These are phyloP conservation scores for Cucurbita pepo DNA, from an alignment of 306 rosid genomes.

Conservation along the genomic window DNA sequence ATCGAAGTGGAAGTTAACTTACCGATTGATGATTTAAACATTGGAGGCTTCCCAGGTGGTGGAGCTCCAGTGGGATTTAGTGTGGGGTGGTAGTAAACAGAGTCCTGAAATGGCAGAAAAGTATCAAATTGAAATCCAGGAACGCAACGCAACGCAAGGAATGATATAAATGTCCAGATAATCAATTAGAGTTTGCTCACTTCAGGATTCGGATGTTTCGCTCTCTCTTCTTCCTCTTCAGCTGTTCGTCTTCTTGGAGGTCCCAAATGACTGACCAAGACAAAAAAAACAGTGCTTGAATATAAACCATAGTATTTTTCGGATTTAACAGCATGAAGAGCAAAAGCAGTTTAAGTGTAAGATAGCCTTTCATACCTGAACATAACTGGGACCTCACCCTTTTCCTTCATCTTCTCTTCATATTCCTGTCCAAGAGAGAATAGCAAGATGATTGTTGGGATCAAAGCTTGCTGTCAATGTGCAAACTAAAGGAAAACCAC, in stretches of 20 bases:
- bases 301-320: constrained; percentile 11
- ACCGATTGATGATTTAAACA: constrained; percentile 92
- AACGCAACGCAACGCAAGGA: neutral
- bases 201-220: constrained; percentile 77
- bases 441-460: constrained; percentile 7
- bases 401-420: constrained; percentile 76
- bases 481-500: neutral
- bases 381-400: constrained; percentile 95
- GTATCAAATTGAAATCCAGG: neutral
- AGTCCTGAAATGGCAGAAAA: constrained; percentile 9
- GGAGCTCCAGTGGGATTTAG: constrained; percentile 98
- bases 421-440: constrained; percentile 60
- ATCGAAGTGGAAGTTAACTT: constrained; percentile 13
- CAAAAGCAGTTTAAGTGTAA: neutral
- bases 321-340: neutral
- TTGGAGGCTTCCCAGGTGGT: constrained; percentile 98
- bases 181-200: constrained; percentile 19
- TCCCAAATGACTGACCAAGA: constrained; percentile 73
- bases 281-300: constrained; percentile 21
- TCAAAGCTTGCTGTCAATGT: neutral
- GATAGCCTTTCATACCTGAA: constrained; percentile 51
- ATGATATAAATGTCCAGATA: neutral
- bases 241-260: constrained; percentile 76
- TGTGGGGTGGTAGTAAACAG: constrained; percentile 44
- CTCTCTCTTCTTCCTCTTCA: constrained; percentile 94